Evolutionary conservation across 805 yeast genomes (phyloP).

Genomic region (Schwanniomyces pseudopolymorphus): DNA sequence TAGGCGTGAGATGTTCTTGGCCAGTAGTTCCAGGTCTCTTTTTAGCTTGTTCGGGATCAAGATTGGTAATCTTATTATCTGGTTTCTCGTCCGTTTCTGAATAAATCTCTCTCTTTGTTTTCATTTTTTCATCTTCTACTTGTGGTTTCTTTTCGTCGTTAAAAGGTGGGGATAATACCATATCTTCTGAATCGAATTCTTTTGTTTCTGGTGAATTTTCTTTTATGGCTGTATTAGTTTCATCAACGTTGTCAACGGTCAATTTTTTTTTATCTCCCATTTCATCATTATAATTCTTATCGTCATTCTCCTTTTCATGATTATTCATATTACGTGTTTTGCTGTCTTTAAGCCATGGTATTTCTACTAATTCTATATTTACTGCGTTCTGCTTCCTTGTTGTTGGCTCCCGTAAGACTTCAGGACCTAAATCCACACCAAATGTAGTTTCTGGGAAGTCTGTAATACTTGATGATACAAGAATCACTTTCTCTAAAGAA

Average conservation of each 20-base stretch:
- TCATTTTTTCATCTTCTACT: background rate
- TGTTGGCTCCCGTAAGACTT: background rate
- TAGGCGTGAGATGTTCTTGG: background rate
- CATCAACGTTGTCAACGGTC: slow-evolving; percentile 2
- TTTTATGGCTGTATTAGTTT: background rate
- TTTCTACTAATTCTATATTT: slow-evolving; percentile 22
- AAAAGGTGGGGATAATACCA: background rate
- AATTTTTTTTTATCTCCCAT: slow-evolving; percentile 1
- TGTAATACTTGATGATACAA: slow-evolving; percentile 26
- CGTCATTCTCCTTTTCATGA: background rate
- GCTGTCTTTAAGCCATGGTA: slow-evolving; percentile 26
- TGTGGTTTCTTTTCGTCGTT: background rate
- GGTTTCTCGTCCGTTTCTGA: background rate
- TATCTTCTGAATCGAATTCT: background rate
- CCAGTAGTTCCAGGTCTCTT: background rate
- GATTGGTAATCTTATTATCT: background rate
- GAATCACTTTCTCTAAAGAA: slow-evolving; percentile 34
- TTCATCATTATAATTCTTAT: background rate
- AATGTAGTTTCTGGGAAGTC: slow-evolving; percentile 21
- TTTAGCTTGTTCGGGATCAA: background rate
- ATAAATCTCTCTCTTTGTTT: background rate
- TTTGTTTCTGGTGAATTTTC: background rate
- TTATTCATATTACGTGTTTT: background rate
- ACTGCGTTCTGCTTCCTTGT: slow-evolving; percentile 1
- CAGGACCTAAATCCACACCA: background rate